Percentiles rank a stretch among this genome's conserved stretches.
Evolutionary conservation across 345 rosid species (phyloP).

Genomic region (Theobroma cacao): DNA sequence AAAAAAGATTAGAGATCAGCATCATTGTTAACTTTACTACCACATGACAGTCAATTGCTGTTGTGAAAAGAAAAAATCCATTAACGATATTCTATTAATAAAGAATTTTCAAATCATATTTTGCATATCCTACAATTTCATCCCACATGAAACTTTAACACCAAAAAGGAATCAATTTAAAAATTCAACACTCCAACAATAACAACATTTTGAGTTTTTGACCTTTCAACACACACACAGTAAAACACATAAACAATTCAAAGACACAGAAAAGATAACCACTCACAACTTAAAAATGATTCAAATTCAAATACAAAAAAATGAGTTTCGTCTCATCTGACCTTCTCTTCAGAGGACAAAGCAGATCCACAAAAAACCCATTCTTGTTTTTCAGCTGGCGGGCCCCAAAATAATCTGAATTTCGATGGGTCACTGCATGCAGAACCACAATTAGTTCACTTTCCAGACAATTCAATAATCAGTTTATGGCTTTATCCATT

Average conservation of each 20-base stretch:
- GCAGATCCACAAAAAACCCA: slow-evolving; percentile 88
- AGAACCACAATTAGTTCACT: not conserved
- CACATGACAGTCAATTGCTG: not conserved
- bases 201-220: not conserved
- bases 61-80: not conserved
- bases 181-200: not conserved
- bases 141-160: not conserved
- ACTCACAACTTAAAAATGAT: not conserved
- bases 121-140: not conserved
- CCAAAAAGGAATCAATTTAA: not conserved
- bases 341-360: slow-evolving; percentile 77
- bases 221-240: not conserved
- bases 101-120: not conserved
- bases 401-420: slow-evolving; percentile 25
- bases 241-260: not conserved
- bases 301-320: not conserved
- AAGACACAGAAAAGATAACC: not conserved
- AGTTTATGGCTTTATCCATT: not conserved
- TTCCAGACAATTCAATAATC: not conserved
- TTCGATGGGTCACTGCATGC: slow-evolving; percentile 42
- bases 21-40: not conserved
- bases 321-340: slow-evolving; percentile 25
- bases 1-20: not conserved
- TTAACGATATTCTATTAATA: not conserved
- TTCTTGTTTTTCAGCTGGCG: slow-evolving; percentile 28